Conservation (phyloP, 2,329 filamentous ascomycete species). For the Claviceps purpurea region DNA sequence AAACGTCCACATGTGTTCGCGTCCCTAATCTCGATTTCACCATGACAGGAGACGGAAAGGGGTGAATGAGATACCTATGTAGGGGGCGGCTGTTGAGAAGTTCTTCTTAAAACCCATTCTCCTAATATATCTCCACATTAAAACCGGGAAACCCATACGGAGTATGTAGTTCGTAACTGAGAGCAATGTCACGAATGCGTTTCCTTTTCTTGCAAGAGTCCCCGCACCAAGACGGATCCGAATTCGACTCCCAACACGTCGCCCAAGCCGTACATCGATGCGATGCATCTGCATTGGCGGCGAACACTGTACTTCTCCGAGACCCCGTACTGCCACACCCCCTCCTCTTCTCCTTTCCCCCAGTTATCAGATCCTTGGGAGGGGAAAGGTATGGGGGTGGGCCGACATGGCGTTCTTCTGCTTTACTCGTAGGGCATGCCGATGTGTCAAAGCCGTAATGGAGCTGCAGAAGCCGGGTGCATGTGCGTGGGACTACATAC, state of each 20-base stretch:
- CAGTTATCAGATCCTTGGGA: neutral
- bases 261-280: neutral
- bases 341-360: neutral
- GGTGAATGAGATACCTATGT: neutral
- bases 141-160: too few species aligned
- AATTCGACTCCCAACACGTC: too few species aligned
- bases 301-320: neutral
- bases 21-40: too few species aligned
- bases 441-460: neutral
- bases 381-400: neutral
- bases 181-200: neutral
- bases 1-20: too few species aligned
- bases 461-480: neutral
- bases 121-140: too few species aligned
- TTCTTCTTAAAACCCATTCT: too few species aligned
- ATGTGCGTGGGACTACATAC: neutral
- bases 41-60: too few species aligned
- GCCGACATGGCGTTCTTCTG: neutral
- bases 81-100: too few species aligned
- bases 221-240: too few species aligned
- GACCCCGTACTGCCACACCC: neutral
- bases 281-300: neutral
- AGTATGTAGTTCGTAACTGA: too few species aligned
- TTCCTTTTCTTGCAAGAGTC: neutral
- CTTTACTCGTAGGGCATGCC: neutral